Evolutionary conservation across 495 filamentous ascomycete genomes (phyloP).

Genomic region (Penicillium diatomitis): DNA sequence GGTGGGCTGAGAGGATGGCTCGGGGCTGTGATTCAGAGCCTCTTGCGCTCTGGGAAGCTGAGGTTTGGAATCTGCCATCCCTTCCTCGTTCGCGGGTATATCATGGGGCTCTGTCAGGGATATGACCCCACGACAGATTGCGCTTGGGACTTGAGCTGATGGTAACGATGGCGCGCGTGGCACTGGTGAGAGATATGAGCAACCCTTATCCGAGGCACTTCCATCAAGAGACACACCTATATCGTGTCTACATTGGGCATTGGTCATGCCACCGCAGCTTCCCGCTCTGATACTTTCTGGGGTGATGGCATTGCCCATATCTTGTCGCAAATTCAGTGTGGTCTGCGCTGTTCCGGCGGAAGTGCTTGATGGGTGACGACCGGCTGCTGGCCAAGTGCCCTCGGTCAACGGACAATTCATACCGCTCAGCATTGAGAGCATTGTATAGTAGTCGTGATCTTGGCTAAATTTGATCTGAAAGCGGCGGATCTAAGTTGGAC

Average conservation of each 20-base stretch:
- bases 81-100: too few relatives aligned
- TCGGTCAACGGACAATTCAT: conserved; percentile 35
- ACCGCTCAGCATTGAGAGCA: conserved; percentile 27
- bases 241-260: not conserved
- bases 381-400: conserved; percentile 15
- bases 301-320: conserved; percentile 1
- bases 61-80: too few relatives aligned
- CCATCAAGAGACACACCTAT: conserved; percentile 4
- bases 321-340: conserved; percentile 1
- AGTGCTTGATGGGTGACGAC: conserved; percentile 15
- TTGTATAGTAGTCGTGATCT: conserved; percentile 29
- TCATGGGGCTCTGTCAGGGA: too few relatives aligned
- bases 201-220: too few relatives aligned
- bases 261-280: conserved; percentile 1
- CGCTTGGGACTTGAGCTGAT: too few relatives aligned
- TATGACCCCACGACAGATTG: too few relatives aligned
- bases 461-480: conserved; percentile 37
- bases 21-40: too few relatives aligned
- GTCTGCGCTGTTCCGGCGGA: conserved; percentile 4
- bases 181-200: too few relatives aligned
- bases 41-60: too few relatives aligned
- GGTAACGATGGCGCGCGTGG: too few relatives aligned
- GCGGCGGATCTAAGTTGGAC: conserved; percentile 21
- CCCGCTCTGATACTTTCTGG: conserved; percentile 7
- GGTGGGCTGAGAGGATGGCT: not conserved